Evolutionary conservation across 441 rosid genomes (phyloP).

Genomic region (Pelargonium myrrhifolium): DNA sequence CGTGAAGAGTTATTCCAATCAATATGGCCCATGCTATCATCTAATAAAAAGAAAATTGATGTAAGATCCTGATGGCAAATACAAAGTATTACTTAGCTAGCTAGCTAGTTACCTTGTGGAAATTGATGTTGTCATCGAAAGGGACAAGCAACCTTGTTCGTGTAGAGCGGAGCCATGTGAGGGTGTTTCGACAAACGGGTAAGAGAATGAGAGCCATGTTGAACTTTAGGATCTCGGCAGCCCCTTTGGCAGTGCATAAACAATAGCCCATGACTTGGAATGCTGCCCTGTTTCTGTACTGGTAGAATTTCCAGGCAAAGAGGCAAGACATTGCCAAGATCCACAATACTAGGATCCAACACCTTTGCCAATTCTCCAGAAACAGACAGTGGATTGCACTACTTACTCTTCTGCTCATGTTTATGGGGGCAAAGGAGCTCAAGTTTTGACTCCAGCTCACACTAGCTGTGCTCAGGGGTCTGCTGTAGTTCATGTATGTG

Average conservation of each 20-base stretch:
- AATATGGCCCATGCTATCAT: constrained; percentile 69
- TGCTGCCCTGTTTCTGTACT: constrained; percentile 61
- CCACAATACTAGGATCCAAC: constrained; percentile 77
- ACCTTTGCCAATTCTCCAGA: constrained; percentile 80
- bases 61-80: no score
- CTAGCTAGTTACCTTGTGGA: constrained; percentile 65
- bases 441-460: constrained; percentile 56
- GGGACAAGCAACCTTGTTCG: constrained; percentile 56
- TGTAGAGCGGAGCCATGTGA: constrained; percentile 89
- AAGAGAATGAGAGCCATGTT: constrained; percentile 89
- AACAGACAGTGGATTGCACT: constrained; percentile 39
- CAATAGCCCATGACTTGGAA: constrained; percentile 90
- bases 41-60: constrained; percentile 24
- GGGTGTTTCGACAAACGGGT: constrained; percentile 88
- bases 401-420: constrained; percentile 28
- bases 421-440: constrained; percentile 36
- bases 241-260: constrained; percentile 75
- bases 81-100: no score
- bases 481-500: constrained; percentile 80
- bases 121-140: constrained; percentile 76
- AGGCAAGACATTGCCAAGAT: constrained; percentile 49
- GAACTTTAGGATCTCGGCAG: constrained; percentile 92
- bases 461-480: constrained; percentile 76
- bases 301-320: constrained; percentile 79
- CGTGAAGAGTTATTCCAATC: constrained; percentile 64